A percentile compares a stretch with the other conserved stretches of the same genome.
phyloP scores from a whole-genome alignment of 805 yeast species.

The Pichia thaimueangensis region DNA sequence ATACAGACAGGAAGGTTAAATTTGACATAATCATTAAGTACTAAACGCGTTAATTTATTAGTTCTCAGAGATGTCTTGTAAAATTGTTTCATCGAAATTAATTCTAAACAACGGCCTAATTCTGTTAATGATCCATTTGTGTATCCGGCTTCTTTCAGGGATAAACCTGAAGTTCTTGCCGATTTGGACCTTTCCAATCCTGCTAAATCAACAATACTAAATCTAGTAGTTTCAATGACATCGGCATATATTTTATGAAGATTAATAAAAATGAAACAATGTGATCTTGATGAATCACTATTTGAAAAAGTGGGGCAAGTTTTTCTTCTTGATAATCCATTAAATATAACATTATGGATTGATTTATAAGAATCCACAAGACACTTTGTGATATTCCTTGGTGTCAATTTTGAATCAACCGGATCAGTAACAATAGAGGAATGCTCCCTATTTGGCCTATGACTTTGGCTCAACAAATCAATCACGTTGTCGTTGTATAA shows the following conservation, averaged over 20 bases:
- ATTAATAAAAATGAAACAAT: conserved; percentile 40
- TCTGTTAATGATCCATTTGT: conserved; percentile 45
- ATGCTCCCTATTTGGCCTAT: conserved; percentile 22
- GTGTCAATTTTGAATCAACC: conserved; percentile 38
- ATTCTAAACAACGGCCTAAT: conserved; percentile 42
- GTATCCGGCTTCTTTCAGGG: conserved; percentile 41
- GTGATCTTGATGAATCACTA: conserved; percentile 42
- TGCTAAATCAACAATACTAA: conserved; percentile 47
- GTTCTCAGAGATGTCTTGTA: conserved; percentile 40
- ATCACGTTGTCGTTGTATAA: conserved; percentile 41
- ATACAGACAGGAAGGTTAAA: conserved; percentile 28
- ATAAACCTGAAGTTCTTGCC: conserved; percentile 40
- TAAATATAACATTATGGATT: conserved; percentile 33
- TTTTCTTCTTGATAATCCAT: conserved; percentile 33
- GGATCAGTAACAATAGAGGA: conserved; percentile 38
- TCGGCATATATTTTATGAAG: conserved; percentile 18
- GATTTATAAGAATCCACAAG: conserved; percentile 32
- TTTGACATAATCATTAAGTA: conserved; percentile 39
- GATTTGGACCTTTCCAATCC: conserved; percentile 44
- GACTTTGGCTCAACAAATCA: conserved; percentile 28
- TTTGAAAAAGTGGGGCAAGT: conserved; percentile 40
- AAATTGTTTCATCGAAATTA: conserved; percentile 33
- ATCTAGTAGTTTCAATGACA: conserved; percentile 28
- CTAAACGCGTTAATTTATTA: conserved; percentile 42
- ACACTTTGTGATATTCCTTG: conserved; percentile 36